Conservation (phyloP, 2,329 filamentous ascomycete genomes). For the Fusarium heterosporum region DNA sequence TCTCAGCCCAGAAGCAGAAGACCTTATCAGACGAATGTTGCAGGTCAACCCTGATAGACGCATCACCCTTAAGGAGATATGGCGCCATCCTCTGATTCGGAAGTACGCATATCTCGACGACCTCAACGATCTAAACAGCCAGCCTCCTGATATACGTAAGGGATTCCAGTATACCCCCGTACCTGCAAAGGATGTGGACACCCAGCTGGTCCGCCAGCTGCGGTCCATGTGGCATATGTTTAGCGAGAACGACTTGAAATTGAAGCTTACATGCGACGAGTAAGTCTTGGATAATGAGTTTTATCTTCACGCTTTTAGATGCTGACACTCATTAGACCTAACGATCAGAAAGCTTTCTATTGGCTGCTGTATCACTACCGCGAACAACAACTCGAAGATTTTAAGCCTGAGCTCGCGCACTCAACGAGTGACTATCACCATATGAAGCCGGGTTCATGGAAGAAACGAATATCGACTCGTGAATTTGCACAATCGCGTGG, state of each 20-base stretch:
- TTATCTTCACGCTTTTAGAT: not conserved
- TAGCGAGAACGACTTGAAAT: slow-evolving; percentile 76
- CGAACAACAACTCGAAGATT: slow-evolving; percentile 88
- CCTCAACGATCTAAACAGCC: slow-evolving; percentile 65
- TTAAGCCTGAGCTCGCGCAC: slow-evolving; percentile 81
- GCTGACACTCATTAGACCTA: slow-evolving; percentile 67
- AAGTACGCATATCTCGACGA: slow-evolving; percentile 85
- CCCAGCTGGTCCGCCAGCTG: slow-evolving; percentile 85
- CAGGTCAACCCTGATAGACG: slow-evolving; percentile 81
- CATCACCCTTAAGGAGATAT: slow-evolving; percentile 84
- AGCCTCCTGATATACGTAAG: slow-evolving; percentile 68
- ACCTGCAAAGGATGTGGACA: slow-evolving; percentile 76
- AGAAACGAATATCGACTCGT: slow-evolving; percentile 70
- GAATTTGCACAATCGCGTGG: slow-evolving; percentile 64
- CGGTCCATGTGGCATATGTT: slow-evolving; percentile 92
- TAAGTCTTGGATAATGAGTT: slow-evolving; percentile 56
- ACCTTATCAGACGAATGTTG: slow-evolving; percentile 84
- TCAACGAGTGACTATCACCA: slow-evolving; percentile 94
- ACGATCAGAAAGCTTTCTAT: slow-evolving; percentile 95
- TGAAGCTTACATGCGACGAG: slow-evolving; percentile 74
- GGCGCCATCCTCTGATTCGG: slow-evolving; percentile 85
- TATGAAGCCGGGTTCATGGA: slow-evolving; percentile 68
- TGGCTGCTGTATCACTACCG: slow-evolving; percentile 84
- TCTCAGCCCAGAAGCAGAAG: slow-evolving; percentile 76
- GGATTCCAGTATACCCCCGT: slow-evolving; percentile 70